Base-by-base conservation (phyloP, 345 rosid genomes). In the Lepidium africanum region DNA sequence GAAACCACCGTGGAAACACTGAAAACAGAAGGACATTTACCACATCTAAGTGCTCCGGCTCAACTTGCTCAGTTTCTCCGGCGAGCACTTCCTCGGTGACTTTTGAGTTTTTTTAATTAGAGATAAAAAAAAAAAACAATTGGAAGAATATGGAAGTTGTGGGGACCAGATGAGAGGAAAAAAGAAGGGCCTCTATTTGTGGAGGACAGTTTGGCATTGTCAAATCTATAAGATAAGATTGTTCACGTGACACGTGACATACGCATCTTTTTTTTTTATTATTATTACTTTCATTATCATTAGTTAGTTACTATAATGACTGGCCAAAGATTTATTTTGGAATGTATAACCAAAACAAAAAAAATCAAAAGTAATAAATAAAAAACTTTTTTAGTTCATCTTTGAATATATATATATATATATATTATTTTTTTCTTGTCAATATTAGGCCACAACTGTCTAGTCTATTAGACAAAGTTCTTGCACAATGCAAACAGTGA, bases 11-110 rank as follows among this genome's bases (percentile, higher is more conserved):
- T 91, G 30, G 94, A 87, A 73, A 73, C 73, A 33, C 49, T 91
- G 45, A 75, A 70, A 39, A 89, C 90, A 1, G 96, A 91, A 59
- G 96, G 97, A 8, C 97, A 91, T 73, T 79, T 91, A 76, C 94
- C 97, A 1, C 96, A 91, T 73, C 70, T 92, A 19, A 92, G 88
- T 42, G 96, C 96, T 21, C 97, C 97, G 1, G 65, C 72, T 3
- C 59, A 79, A 64, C 48, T 91, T 15, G 87, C 86, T n/a, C 89
- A 77, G 38, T 78, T 72, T 9, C 82, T 91, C 82, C 80, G 85
- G 75, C 85, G 86, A 77, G 91, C 86, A 13, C 85, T 91, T 39
- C 54, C 80, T 2, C 84, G 88, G 72, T 86, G 85, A 79, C 36
- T 4, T 17, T 27, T 25, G 23, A 21, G 23, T 61, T 10, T 7